Evolutionary conservation across 371 early-diverging fungal genomes (phyloP), one percentile per base, ranked within the genome.

Genomic region (Entomophthora muscae): DNA sequence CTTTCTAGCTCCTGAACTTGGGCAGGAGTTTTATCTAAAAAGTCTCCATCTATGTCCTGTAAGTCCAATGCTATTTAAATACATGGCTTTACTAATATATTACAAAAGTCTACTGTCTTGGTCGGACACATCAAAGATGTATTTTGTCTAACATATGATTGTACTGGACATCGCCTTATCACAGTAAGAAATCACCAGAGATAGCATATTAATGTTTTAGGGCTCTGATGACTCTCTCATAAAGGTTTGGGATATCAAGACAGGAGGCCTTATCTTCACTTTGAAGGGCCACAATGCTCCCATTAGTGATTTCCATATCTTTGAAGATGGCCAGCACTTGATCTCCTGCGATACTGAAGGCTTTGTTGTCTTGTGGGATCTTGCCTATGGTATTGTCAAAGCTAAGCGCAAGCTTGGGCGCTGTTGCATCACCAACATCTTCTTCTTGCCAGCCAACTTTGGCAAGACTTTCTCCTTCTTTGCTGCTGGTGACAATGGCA

Each of bases 261-360:
- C 13, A 3, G 26, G 31, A 2, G 31, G 58, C 26, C 58, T 57
- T 21, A 57, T 57, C 58, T 31, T 29, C 31, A 29, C 58, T 31
- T 29, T 57, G 29, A 26, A 31, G 2, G 58, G 58, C 7, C 58
- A 57, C 29, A 57, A 21, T 21, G 26, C 32, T 3, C 58, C 58
- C 29, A 31, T 57, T 21, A 57, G 31, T 31, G 58, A 13, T 3
- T 57, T 57, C 31, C 17, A 57, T 21, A 12, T 57, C 17, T 29
- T 17, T 31, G 10, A 57, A 26, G 31, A 57, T 29, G 58, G 58
- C 31, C 26, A 21, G 29, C 31, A 57, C 29, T 26, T 57, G 13
- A 13, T 57, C 17, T 57, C 58, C 13, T 57, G 58, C 26, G 58
- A 57, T 57, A 31, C 17, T 3, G 58, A 57, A 21, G 58, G 58